These are phyloP conservation scores for Glycine latifolia DNA, from an alignment of 306 rosid species.

Conservation along the genomic window DNA sequence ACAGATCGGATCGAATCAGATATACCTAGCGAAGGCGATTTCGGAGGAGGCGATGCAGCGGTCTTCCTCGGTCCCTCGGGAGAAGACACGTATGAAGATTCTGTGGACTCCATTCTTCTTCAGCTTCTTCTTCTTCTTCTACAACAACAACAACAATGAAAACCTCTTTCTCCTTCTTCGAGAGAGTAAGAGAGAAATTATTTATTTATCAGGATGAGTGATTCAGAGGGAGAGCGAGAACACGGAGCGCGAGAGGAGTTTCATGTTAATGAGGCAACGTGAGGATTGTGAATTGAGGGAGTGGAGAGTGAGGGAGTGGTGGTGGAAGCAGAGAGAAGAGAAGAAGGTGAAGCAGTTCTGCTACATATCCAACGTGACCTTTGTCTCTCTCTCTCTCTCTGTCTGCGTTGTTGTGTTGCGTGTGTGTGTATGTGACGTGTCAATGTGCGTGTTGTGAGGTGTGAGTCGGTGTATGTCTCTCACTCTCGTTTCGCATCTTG, in stretches of 20 bases:
- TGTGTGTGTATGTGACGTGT: slow-evolving; percentile 45
- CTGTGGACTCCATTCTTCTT: slow-evolving; percentile 85
- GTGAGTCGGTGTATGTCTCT: slow-evolving; percentile 14
- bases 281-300: slow-evolving; percentile 9
- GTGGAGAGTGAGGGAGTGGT: slow-evolving; percentile 26
- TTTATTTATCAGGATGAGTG: neutral
- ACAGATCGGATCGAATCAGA: slow-evolving; percentile 73
- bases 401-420: neutral
- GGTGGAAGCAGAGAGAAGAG: slow-evolving; percentile 31
- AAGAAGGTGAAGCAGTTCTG: slow-evolving; percentile 35
- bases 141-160: neutral
- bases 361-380: slow-evolving; percentile 43
- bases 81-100: slow-evolving; percentile 88
- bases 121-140: neutral
- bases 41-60: slow-evolving; percentile 75
- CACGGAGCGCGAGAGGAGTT: slow-evolving; percentile 10
- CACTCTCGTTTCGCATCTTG: neutral
- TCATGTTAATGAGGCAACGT: slow-evolving; percentile 24
- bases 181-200: slow-evolving; percentile 39
- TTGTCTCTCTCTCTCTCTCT: slow-evolving; percentile 33
- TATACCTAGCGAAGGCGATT: slow-evolving; percentile 76
- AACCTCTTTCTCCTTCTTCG: slow-evolving; percentile 51
- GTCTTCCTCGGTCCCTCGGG: slow-evolving; percentile 86
- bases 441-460: slow-evolving; percentile 31
- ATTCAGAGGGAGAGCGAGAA: slow-evolving; percentile 38